These are phyloP conservation scores for Aspergillus saccharolyticus DNA, from an alignment of 495 filamentous ascomycete genomes.

Conservation along the genomic window DNA sequence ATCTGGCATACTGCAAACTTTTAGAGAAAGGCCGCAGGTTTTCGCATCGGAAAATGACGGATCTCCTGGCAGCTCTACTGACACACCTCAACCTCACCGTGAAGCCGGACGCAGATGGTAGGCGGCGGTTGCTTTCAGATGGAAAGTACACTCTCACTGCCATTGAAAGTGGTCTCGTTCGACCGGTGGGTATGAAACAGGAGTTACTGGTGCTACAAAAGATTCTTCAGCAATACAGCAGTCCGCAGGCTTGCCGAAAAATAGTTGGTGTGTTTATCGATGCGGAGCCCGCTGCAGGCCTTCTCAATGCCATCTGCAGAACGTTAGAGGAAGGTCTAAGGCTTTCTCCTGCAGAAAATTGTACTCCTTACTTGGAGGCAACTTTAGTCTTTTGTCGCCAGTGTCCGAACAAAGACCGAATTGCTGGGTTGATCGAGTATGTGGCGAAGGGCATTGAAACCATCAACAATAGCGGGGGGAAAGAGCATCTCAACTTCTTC, in stretches of 20 bases:
- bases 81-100: constrained; percentile 37
- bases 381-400: constrained; percentile 45
- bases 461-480: constrained; percentile 51
- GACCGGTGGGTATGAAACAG: constrained; percentile 27
- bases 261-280: constrained; percentile 42
- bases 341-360: constrained; percentile 52
- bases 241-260: constrained; percentile 25
- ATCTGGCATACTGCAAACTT: constrained; percentile 51
- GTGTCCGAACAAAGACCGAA: constrained; percentile 32
- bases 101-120: constrained; percentile 22
- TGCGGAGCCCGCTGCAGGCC: constrained; percentile 40
- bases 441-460: constrained; percentile 53
- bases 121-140: constrained; percentile 24
- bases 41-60: constrained; percentile 38
- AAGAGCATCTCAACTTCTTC: constrained; percentile 59
- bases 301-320: constrained; percentile 39
- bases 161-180: constrained; percentile 34
- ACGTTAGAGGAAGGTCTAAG: constrained; percentile 49
- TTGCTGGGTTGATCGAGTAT: constrained; percentile 42
- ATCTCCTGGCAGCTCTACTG: constrained; percentile 39
- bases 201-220: constrained; percentile 40
- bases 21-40: constrained; percentile 52
- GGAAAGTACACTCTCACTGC: constrained; percentile 35
- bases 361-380: constrained; percentile 49
- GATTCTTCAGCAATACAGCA: constrained; percentile 36